A percentile compares a stretch with the other conserved stretches of the same genome.
Evolutionary conservation across 2,329 filamentous ascomycete species (phyloP).

Genomic region (Juglanconis juglandina): DNA sequence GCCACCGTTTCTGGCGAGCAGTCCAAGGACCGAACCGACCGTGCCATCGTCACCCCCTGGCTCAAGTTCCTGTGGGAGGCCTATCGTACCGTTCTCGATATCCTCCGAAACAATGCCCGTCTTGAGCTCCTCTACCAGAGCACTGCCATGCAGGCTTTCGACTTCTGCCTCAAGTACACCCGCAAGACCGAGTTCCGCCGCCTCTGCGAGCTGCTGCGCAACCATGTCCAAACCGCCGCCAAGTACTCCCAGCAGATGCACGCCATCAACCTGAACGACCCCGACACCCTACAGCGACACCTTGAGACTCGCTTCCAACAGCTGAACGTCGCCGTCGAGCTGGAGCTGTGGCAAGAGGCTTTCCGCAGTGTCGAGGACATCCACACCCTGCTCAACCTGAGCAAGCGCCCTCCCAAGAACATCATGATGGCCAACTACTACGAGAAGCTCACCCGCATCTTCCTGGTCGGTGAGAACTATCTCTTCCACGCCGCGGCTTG

Average conservation of each 20-base stretch:
- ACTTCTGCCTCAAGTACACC: conserved; percentile 97
- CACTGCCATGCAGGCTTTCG: conserved; percentile 96
- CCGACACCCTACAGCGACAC: conserved; percentile 94
- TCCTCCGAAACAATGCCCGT: conserved; percentile 97
- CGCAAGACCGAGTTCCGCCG: conserved; percentile 99
- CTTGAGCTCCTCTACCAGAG: conserved; percentile 98
- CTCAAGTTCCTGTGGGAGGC: conserved; percentile 99
- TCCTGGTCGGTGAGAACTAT: conserved; percentile 98
- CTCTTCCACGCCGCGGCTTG: conserved; percentile 97
- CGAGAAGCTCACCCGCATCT: conserved; percentile 97
- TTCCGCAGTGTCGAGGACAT: conserved; percentile 99
- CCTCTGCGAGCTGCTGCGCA: conserved; percentile 94
- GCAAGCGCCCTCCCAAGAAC: conserved; percentile 97
- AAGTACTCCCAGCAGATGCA: conserved; percentile 99
- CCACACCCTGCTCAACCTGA: conserved; percentile 92
- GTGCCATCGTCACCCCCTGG: conserved; percentile 97
- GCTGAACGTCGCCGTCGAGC: conserved; percentile 93
- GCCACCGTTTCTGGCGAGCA: conserved; percentile 98
- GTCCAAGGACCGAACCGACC: conserved; percentile 93
- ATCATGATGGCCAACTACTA: conserved; percentile 99
- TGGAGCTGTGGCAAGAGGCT: conserved; percentile 98
- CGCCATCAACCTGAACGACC: conserved; percentile 96
- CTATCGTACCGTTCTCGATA: conserved; percentile 96
- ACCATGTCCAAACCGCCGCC: conserved; percentile 97
- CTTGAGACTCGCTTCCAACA: conserved; percentile 98